A percentile compares a stretch with the other conserved stretches of the same genome.
phyloP scores from a whole-genome alignment of 257 asterid genomes.

The Ilex aquifolium region DNA sequence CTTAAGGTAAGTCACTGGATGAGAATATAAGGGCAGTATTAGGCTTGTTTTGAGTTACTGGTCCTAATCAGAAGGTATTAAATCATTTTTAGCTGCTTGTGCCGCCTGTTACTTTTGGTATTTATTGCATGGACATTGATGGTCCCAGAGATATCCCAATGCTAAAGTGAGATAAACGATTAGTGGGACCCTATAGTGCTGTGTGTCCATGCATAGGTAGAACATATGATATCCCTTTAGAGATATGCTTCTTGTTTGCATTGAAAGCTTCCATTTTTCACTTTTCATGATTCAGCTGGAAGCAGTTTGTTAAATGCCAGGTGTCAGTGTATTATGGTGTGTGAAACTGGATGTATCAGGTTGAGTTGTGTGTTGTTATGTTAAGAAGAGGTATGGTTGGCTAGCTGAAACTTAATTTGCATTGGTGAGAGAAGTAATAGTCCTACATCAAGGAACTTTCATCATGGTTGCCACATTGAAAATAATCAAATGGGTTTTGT shows the following conservation, averaged over 20 bases:
- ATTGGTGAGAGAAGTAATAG: too few species aligned
- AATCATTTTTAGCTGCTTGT: constrained; percentile 28
- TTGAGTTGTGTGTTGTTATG: not conserved
- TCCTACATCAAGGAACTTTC: too few species aligned
- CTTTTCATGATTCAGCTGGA: constrained; percentile 12
- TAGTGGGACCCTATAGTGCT: constrained; percentile 6
- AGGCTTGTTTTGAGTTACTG: constrained; percentile 15
- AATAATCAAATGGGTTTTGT: too few species aligned
- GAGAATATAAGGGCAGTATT: not conserved
- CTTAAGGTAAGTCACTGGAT: not conserved
- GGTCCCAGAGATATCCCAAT: not conserved
- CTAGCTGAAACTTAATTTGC: too few species aligned
- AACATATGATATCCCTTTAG: constrained; percentile 7
- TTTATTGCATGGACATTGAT: constrained; percentile 15
- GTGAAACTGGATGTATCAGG: not conserved
- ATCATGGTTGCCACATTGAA: too few species aligned
- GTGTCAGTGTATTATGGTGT: not conserved
- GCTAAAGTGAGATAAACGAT: constrained; percentile 1
- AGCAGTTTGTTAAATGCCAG: not conserved
- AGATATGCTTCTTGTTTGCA: constrained; percentile 19
- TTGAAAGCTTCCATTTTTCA: constrained; percentile 8
- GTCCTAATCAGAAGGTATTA: constrained; percentile 15
- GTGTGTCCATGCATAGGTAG: constrained; percentile 6
- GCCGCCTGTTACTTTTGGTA: constrained; percentile 39
- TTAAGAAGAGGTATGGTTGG: too few species aligned